phyloP scores from a whole-genome alignment of 192 early-diverging fungal genomes.

The Tieghemiomyces parasiticus region DNA sequence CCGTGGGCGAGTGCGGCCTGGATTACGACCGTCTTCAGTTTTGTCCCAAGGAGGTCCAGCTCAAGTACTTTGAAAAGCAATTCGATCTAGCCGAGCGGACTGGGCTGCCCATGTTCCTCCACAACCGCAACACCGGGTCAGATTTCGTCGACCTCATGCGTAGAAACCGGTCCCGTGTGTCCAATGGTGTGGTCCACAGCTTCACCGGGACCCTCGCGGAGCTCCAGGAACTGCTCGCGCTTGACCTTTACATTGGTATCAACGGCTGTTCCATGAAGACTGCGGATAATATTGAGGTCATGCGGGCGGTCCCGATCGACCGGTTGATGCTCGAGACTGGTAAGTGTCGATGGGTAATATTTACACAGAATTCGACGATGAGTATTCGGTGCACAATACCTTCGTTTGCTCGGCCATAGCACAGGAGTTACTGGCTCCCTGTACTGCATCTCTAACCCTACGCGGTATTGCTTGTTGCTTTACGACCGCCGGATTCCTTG shows the following conservation, averaged over 20 bases:
- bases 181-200: conserved; percentile 74
- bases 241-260: conserved; percentile 79
- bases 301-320: conserved; percentile 56
- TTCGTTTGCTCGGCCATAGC: too few relatives aligned
- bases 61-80: conserved; percentile 64
- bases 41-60: conserved; percentile 57
- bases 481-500: too few relatives aligned
- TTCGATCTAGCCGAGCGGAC: conserved; percentile 61
- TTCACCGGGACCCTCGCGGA: conserved; percentile 66
- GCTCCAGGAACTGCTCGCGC: conserved; percentile 33
- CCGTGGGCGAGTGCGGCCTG: conserved; percentile 89
- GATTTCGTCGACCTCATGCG: conserved; percentile 57
- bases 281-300: conserved; percentile 62
- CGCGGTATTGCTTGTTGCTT: too few relatives aligned
- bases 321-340: conserved; percentile 82
- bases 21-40: conserved; percentile 91
- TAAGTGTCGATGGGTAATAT: conserved; percentile 12
- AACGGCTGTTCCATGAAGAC: conserved; percentile 94
- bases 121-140: conserved; percentile 65
- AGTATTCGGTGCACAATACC: too few relatives aligned
- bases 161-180: conserved; percentile 41
- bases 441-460: too few relatives aligned
- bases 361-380: too few relatives aligned
- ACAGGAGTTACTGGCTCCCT: too few relatives aligned
- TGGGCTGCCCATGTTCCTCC: conserved; percentile 81